Conservation (phyloP, 2,329 filamentous ascomycete species). For the Sordariomycetes sp. region DNA sequence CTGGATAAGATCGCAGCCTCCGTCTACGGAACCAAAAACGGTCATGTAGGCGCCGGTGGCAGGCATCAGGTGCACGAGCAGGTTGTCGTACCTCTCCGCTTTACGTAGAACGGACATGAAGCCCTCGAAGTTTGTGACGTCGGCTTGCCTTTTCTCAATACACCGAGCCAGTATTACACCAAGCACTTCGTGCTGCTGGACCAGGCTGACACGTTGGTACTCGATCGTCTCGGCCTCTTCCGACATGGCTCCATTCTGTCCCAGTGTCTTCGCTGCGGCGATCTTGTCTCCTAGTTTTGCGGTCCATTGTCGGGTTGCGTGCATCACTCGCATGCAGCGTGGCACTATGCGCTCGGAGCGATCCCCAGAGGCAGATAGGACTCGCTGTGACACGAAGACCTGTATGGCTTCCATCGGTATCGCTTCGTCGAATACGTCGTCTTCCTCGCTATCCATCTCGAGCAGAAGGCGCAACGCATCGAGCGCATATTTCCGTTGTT, state of each 20-base stretch:
- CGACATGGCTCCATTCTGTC: conserved; percentile 42
- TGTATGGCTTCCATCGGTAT: conserved; percentile 33
- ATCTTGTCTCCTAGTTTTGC: conserved; percentile 67
- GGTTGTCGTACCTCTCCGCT: conserved; percentile 66
- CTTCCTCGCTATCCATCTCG: conserved; percentile 42
- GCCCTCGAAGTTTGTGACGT: conserved; percentile 61
- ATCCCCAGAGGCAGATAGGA: conserved; percentile 31
- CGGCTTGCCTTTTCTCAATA: conserved; percentile 65
- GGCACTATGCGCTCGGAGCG: conserved; percentile 22
- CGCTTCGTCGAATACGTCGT: conserved; percentile 23
- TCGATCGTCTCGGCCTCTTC: conserved; percentile 71
- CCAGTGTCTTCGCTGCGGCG: conserved; percentile 66
- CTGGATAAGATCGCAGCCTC: conserved; percentile 55
- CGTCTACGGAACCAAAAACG: conserved; percentile 69
- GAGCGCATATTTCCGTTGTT: conserved; percentile 72
- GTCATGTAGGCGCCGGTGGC: conserved; percentile 68
- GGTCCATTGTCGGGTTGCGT: conserved; percentile 67
- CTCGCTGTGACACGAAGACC: conserved; percentile 43
- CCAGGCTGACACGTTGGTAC: conserved; percentile 70
- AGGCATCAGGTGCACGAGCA: conserved; percentile 74
- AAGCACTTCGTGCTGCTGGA: conserved; percentile 83
- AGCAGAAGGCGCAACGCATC: conserved; percentile 77
- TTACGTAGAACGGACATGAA: conserved; percentile 61
- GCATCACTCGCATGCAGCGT: conserved; percentile 63
- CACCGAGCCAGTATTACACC: conserved; percentile 72